Percentiles rank a stretch among this genome's conserved stretches.
These are phyloP conservation scores for Carex sylvatica DNA, from an alignment of 202 grass and related monocot genomes.

Conservation along the genomic window DNA sequence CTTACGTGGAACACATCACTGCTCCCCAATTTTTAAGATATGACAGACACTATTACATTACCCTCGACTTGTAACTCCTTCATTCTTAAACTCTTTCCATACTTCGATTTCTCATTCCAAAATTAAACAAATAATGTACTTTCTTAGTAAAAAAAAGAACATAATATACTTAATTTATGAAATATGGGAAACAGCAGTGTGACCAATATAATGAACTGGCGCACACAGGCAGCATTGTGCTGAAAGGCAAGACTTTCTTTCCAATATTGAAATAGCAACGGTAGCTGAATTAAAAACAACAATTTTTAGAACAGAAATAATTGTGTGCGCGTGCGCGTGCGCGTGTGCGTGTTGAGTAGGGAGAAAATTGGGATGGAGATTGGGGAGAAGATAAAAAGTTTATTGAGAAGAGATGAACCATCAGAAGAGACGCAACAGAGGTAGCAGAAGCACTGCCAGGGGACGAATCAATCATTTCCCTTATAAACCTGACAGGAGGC, in stretches of 20 bases:
- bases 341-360: background rate
- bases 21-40: background rate
- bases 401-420: slow-evolving; percentile 33
- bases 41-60: background rate
- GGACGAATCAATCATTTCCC: slow-evolving; percentile 55
- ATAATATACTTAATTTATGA: background rate
- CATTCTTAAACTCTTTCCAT: background rate
- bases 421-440: slow-evolving; percentile 67
- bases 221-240: background rate
- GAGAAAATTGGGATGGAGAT: background rate
- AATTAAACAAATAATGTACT: background rate
- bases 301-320: background rate
- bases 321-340: background rate
- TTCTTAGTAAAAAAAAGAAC: background rate
- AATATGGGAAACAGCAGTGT: background rate
- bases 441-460: slow-evolving; percentile 61
- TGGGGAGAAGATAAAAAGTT: background rate
- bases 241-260: background rate
- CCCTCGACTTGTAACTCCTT: background rate
- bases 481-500: slow-evolving; percentile 36
- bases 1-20: background rate
- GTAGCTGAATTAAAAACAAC: background rate
- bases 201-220: background rate
- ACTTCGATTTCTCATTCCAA: background rate
- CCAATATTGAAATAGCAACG: background rate